Percentiles rank a stretch among this genome's conserved stretches.
Conservation (phyloP, 2,329 filamentous ascomycete genomes). For the Lithohypha guttulata region DNA sequence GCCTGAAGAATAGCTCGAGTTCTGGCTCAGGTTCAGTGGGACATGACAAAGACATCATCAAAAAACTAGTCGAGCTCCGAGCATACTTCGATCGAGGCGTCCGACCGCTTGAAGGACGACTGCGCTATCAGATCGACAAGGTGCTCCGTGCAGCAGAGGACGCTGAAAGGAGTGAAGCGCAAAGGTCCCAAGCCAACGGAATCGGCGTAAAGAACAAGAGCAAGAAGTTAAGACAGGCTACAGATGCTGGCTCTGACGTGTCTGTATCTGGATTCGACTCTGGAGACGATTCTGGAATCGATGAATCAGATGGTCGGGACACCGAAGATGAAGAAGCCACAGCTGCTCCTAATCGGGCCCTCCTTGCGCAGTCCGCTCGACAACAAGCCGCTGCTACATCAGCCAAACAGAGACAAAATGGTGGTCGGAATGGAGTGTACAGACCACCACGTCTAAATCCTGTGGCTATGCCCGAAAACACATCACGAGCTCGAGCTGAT, state of each 20-base stretch:
- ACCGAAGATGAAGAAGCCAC: constrained; percentile 49
- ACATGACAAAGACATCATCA: constrained; percentile 58
- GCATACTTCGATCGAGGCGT: constrained; percentile 90
- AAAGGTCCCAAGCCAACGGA: constrained; percentile 26
- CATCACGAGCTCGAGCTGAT: constrained; percentile 50
- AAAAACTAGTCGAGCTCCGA: constrained; percentile 82
- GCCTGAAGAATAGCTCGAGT: constrained; percentile 48
- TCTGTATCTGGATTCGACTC: constrained; percentile 27
- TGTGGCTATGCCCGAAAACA: constrained; percentile 58
- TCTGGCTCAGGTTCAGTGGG: constrained; percentile 16
- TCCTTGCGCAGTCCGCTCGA: constrained; percentile 26
- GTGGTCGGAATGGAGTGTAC: constrained; percentile 56
- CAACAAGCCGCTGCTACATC: neutral
- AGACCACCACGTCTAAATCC: constrained; percentile 79
- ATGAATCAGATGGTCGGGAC: constrained; percentile 26
- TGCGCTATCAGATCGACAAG: constrained; percentile 94
- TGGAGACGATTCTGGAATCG: constrained; percentile 27
- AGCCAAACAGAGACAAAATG: constrained; percentile 12
- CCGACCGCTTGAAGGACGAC: constrained; percentile 72
- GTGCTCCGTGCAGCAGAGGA: constrained; percentile 80
- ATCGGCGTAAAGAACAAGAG: constrained; percentile 24
- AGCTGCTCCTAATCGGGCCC: constrained; percentile 50
- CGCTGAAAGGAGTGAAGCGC: constrained; percentile 40
- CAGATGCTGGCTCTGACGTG: constrained; percentile 27
- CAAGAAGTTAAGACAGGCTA: constrained; percentile 25